These are phyloP conservation scores for Thielaviopsis euricoi DNA, from an alignment of 2,329 filamentous ascomycete genomes.

Conservation along the genomic window DNA sequence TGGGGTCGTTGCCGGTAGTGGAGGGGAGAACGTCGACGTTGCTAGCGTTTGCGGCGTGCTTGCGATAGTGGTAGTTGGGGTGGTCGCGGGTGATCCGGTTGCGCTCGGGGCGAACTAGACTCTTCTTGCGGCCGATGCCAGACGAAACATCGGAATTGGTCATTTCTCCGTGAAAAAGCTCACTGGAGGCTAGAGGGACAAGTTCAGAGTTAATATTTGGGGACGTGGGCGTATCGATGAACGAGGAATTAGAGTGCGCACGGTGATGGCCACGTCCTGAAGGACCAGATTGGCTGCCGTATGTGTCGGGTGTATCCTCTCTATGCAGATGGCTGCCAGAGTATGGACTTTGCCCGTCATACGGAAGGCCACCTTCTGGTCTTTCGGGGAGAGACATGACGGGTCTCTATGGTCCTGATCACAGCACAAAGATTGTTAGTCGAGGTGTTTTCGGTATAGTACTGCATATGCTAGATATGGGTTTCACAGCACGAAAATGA, in stretches of 20 bases:
- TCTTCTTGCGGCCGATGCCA: conserved; percentile 55
- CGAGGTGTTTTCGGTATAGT: too few species aligned
- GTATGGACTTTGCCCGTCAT: conserved; percentile 47
- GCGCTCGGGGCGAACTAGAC: conserved; percentile 76
- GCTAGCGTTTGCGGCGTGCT: conserved; percentile 83
- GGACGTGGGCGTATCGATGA: conserved; percentile 38
- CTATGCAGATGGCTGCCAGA: conserved; percentile 53
- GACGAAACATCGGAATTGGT: conserved; percentile 16
- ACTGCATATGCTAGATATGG: too few species aligned
- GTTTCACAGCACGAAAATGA: too few species aligned
- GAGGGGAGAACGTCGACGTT: conserved; percentile 85
- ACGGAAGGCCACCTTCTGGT: conserved; percentile 45
- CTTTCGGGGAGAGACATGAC: conserved; percentile 47
- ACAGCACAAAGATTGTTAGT: neutral
- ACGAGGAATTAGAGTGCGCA: conserved; percentile 40
- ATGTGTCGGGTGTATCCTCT: conserved; percentile 49
- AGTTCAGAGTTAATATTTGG: conserved; percentile 40
- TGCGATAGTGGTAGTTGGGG: conserved; percentile 88
- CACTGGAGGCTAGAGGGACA: conserved; percentile 35
- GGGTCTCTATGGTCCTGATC: conserved; percentile 6
- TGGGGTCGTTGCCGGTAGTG: conserved; percentile 79
- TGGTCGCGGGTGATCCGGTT: conserved; percentile 72
- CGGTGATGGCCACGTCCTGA: conserved; percentile 31
- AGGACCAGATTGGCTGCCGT: conserved; percentile 37
- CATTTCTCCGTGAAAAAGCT: conserved; percentile 16